These are phyloP conservation scores for Hypoxylon sp. DNA, from an alignment of 2,329 filamentous ascomycete genomes.

Conservation along the genomic window DNA sequence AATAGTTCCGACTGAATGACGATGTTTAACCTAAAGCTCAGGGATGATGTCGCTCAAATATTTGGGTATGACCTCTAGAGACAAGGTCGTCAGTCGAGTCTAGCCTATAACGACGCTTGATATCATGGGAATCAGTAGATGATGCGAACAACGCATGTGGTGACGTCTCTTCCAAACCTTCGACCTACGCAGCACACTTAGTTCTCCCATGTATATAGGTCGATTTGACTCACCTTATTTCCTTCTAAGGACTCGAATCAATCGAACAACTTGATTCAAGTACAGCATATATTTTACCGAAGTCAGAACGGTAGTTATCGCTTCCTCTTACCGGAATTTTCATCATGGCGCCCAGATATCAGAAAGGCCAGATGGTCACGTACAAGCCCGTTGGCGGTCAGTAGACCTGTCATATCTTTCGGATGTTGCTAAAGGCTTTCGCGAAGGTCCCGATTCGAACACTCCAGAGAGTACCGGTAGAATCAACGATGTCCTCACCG, in stretches of 20 bases:
- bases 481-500: conserved; percentile 42
- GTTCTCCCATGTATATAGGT: conserved; percentile 27
- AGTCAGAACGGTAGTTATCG: neutral
- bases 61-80: neutral
- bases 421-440: neutral
- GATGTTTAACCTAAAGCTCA: neutral
- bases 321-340: neutral
- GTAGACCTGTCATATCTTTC: neutral
- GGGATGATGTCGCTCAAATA: conserved; percentile 11
- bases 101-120: conserved; percentile 27
- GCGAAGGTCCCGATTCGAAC: conserved; percentile 36
- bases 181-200: neutral
- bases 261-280: neutral
- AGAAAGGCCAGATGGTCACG: conserved; percentile 42
- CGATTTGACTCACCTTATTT: neutral
- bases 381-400: conserved; percentile 42
- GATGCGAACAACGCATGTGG: conserved; percentile 29
- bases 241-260: neutral
- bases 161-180: conserved; percentile 35
- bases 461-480: conserved; percentile 36
- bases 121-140: conserved; percentile 33
- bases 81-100: conserved; percentile 1
- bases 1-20: conserved; percentile 24
- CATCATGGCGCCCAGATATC: conserved; percentile 42
- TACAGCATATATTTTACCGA: neutral